These are phyloP conservation scores for Ceratocystis alfenasii DNA, from an alignment of 2,329 filamentous ascomycete genomes.

Conservation along the genomic window DNA sequence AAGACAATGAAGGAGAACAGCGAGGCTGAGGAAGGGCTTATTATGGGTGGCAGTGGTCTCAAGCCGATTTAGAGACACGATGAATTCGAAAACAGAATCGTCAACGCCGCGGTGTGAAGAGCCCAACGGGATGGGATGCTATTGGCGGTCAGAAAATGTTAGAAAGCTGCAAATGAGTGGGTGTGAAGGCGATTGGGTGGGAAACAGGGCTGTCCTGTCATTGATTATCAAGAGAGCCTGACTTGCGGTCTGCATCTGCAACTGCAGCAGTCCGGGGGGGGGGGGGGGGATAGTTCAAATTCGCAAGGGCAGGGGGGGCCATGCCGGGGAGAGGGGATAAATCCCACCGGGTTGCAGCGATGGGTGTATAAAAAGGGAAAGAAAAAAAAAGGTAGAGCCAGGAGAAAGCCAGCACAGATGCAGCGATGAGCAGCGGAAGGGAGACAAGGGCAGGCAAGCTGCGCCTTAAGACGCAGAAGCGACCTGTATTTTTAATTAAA, in stretches of 20 bases:
- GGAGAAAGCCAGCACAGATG: neutral
- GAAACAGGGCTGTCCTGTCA: no score
- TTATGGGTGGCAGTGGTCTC: no score
- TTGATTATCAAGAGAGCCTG: no score
- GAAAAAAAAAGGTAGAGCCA: neutral
- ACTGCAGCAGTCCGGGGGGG: no score
- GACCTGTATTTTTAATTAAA: slow-evolving; percentile 10
- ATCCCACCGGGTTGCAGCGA: neutral
- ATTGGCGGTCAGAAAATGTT: neutral
- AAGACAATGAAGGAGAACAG: slow-evolving; percentile 7
- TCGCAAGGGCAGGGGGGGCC: neutral
- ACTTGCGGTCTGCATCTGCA: no score
- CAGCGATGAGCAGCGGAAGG: neutral
- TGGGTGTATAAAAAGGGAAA: neutral
- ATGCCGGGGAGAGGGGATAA: neutral
- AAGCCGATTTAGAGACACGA: no score
- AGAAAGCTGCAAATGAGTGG: no score
- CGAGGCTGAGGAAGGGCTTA: slow-evolving; percentile 7
- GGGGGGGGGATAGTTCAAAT: no score
- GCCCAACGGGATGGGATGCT: neutral
- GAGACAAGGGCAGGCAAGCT: neutral
- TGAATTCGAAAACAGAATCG: neutral
- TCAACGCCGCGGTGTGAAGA: neutral
- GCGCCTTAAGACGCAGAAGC: neutral
- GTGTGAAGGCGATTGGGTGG: no score